Evolutionary conservation across 306 rosid species (phyloP), one percentile per base, ranked within the genome.

Genomic region (Acacia acuminata): DNA sequence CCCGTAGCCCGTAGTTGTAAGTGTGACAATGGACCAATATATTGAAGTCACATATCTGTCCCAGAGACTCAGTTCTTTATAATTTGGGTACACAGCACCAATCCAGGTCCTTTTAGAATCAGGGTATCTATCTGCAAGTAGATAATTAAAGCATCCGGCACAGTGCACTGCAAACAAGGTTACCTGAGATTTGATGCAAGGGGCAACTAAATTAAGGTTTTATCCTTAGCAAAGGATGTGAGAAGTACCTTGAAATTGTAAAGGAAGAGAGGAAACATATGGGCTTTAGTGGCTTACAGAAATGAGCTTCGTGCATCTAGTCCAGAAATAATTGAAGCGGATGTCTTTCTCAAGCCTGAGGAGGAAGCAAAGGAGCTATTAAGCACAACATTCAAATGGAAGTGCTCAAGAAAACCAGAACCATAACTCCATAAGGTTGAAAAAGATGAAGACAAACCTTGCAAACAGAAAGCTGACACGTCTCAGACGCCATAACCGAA

Each of bases 1-100:
- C 1, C 98, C 98, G 82, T 94, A 94, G 27, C 98, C 98, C 19
- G 98, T 94, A 15, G 98, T 94, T 8, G 98, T 94, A 30, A 94
- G 87, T 76, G 98, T 94, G 5, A 96, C 94, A 51, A 94, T 94
- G 7, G 98, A 91, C 97, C 97, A 94, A 86, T 94, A 94, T 3
- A 94, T 82, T 63, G 98, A 16, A 51, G 91, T 84, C 4, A 94
- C 88, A 36, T 94, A 94, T 88, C 91, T 87, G 50, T 90, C 85
- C 93, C 93, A 91, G n/a, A 91, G 82, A 77, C 93, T 85, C 1
- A 84, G 84, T 75, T 91, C 85, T 77, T 92, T 94, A 83, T 91
- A 94, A 61, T 91, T 82, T n/a, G 94, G 96, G 77, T 87, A 82
- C 69, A 81, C 91, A 2, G 97, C 87, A 2, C 98, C 98, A 75